These are phyloP conservation scores for Dacryopinax spathularia DNA, from an alignment of 768 basidiomycete species.

Conservation along the genomic window DNA sequence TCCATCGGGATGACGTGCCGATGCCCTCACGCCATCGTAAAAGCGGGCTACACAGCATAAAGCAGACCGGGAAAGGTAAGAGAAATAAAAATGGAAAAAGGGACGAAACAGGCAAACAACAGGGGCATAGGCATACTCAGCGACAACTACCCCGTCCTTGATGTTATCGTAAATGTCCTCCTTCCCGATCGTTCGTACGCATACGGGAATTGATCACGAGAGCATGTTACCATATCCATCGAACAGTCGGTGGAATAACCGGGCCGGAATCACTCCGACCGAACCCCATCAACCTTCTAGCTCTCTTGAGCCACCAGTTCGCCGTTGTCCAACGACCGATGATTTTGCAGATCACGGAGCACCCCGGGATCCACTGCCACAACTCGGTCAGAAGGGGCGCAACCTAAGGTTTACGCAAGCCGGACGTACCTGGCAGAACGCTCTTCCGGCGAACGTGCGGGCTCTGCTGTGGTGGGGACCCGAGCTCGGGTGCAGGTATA, in stretches of 20 bases:
- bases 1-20: background rate
- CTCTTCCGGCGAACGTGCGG: conserved; percentile 90
- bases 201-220: background rate
- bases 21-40: background rate
- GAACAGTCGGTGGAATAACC: background rate
- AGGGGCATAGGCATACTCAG: background rate
- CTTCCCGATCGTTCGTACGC: background rate
- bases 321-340: conserved; percentile 23
- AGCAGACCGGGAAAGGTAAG: too few species aligned
- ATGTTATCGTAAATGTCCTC: background rate
- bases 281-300: background rate
- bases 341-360: conserved; percentile 73
- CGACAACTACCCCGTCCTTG: background rate
- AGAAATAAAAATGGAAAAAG: background rate
- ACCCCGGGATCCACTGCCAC: conserved; percentile 71
- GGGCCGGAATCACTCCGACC: background rate
- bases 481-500: background rate
- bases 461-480: conserved; percentile 23
- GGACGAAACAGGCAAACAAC: background rate
- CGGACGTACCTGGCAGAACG: conserved; percentile 65
- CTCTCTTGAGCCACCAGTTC: background rate
- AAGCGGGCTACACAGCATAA: background rate
- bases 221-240: background rate
- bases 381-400: conserved; percentile 9
- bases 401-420: conserved; percentile 12